Evolutionary conservation across 1,284 basidiomycete species (phyloP).

Genomic region (Austroboletus novae-zelandiae): DNA sequence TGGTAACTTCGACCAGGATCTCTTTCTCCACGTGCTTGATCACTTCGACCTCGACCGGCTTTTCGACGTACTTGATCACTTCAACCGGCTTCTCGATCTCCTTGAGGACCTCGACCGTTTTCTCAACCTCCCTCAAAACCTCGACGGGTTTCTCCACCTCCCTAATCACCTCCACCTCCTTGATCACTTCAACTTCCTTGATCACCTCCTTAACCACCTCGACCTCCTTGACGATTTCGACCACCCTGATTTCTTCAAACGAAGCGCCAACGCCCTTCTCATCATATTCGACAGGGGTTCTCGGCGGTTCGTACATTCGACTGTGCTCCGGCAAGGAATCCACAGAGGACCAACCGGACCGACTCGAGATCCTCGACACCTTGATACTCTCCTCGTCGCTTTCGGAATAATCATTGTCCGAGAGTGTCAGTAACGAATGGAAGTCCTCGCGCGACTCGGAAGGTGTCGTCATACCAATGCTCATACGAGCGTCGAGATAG

Average conservation of each 20-base stretch:
- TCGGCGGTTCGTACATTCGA: constrained; percentile 6
- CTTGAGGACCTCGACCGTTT: constrained; percentile 25
- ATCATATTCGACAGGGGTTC: constrained; percentile 35
- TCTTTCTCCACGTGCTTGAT: constrained; percentile 28
- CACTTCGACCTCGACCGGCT: constrained; percentile 17
- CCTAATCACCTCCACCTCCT: constrained; percentile 38
- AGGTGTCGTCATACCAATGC: constrained; percentile 63
- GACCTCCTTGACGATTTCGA: constrained; percentile 30
- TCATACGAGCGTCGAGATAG: constrained; percentile 81
- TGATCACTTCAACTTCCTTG: constrained; percentile 28
- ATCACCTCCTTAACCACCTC: constrained; percentile 25
- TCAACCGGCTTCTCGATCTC: constrained; percentile 29
- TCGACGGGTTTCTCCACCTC: constrained; percentile 23
- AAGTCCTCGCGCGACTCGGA: constrained; percentile 64
- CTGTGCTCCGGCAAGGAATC: constrained; percentile 17
- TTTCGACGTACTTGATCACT: constrained; percentile 32
- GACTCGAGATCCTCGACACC: constrained; percentile 48
- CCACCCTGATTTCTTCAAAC: constrained; percentile 32
- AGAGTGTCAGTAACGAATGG: constrained; percentile 71
- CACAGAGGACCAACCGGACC: constrained; percentile 31
- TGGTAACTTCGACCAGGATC: constrained; percentile 27
- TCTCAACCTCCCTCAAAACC: constrained; percentile 25
- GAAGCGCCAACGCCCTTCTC: constrained; percentile 36
- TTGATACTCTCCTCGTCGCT: constrained; percentile 65
- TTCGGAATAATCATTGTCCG: constrained; percentile 64